These are phyloP conservation scores for Dendrostoma leiphaemia DNA, from an alignment of 2,329 filamentous ascomycete species.

Conservation along the genomic window DNA sequence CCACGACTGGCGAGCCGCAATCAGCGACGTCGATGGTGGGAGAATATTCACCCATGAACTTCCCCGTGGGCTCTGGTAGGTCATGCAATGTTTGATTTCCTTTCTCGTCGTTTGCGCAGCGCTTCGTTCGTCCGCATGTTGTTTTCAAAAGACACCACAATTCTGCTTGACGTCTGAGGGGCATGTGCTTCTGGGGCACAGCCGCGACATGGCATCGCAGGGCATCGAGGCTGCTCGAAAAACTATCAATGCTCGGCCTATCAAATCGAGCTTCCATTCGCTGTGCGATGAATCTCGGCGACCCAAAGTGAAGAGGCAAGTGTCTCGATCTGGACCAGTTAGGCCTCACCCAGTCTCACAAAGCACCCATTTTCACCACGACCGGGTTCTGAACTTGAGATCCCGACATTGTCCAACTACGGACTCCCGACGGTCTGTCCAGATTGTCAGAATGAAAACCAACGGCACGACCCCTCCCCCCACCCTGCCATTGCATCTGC, in stretches of 20 bases:
- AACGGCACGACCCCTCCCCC: conserved; percentile 12
- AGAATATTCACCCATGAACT: conserved; percentile 48
- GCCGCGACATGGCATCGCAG: background rate
- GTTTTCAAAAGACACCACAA: background rate
- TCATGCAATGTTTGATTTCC: conserved; percentile 7
- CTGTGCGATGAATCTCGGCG: no score
- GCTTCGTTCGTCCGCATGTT: background rate
- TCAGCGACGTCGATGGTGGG: conserved; percentile 40
- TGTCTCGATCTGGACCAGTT: no score
- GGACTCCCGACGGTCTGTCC: conserved; percentile 6
- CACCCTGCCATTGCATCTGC: conserved; percentile 12
- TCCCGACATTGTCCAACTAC: background rate
- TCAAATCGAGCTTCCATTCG: no score
- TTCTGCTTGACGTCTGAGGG: background rate
- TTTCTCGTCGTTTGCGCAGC: background rate
- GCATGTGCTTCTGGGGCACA: background rate
- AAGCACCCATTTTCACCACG: background rate
- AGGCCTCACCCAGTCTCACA: no score
- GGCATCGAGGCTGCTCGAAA: no score
- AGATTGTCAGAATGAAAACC: conserved; percentile 1
- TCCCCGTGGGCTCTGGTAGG: conserved; percentile 28
- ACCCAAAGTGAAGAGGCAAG: conserved; percentile 6
- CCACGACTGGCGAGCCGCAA: conserved; percentile 37
- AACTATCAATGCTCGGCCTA: no score
- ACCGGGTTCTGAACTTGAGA: background rate